A percentile compares a stretch with the other conserved stretches of the same genome.
phyloP scores from a whole-genome alignment of 176 grass and related monocot genomes.

The Bolboschoenus planiculmis region DNA sequence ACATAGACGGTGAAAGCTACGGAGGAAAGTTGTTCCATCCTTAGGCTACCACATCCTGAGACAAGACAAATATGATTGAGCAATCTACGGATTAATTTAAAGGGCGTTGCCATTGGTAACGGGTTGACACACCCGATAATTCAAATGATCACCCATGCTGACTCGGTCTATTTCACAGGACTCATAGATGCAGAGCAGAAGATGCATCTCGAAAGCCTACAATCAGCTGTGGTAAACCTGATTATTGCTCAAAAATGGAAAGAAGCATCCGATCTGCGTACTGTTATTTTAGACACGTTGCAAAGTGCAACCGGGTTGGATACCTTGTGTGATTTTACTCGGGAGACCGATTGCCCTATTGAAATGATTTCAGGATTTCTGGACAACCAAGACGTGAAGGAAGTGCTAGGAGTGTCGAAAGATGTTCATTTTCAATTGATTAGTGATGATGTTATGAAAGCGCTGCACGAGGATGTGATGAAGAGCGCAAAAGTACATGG shows the following conservation, averaged over 20 bases:
- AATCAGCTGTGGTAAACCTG: slow-evolving; percentile 3
- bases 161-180: slow-evolving; percentile 38
- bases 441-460: slow-evolving; percentile 15
- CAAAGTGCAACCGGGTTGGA: slow-evolving; percentile 28
- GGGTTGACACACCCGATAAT: slow-evolving; percentile 40
- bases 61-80: neutral
- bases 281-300: slow-evolving; percentile 3
- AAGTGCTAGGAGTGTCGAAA: slow-evolving; percentile 19
- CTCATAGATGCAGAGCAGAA: slow-evolving; percentile 31
- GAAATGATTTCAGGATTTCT: slow-evolving; percentile 14
- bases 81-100: slow-evolving; percentile 22
- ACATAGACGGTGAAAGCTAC: slow-evolving; percentile 55
- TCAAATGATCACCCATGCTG: slow-evolving; percentile 43
- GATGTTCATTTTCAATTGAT: slow-evolving; percentile 21
- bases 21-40: slow-evolving; percentile 44
- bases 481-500: slow-evolving; percentile 46
- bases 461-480: slow-evolving; percentile 55
- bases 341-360: slow-evolving; percentile 19
- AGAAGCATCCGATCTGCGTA: slow-evolving; percentile 31
- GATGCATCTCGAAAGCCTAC: slow-evolving; percentile 23
- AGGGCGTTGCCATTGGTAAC: slow-evolving; percentile 47
- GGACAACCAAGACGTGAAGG: slow-evolving; percentile 30
- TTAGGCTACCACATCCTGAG: slow-evolving; percentile 16
- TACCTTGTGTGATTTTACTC: slow-evolving; percentile 33
- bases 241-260: slow-evolving; percentile 8